A percentile compares a stretch with the other conserved stretches of the same genome.
These are phyloP conservation scores for Somion occarium DNA, from an alignment of 1,284 basidiomycete genomes.

Conservation along the genomic window DNA sequence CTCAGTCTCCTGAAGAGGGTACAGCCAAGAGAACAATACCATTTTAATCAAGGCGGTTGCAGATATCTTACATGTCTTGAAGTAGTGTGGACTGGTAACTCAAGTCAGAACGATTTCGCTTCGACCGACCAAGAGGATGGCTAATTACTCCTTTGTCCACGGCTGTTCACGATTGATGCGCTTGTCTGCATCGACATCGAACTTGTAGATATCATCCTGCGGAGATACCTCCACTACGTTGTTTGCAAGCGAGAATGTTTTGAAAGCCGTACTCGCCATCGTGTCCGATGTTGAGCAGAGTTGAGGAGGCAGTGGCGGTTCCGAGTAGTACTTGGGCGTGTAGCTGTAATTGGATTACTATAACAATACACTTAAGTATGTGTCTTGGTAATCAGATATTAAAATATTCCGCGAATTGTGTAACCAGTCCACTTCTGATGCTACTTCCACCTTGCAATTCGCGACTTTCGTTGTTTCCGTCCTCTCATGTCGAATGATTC, in stretches of 20 bases:
- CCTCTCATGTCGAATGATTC: neutral
- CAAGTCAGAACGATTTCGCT: too few species aligned
- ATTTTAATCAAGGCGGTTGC: slow-evolving; percentile 97
- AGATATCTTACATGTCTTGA: slow-evolving; percentile 92
- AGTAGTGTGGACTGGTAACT: slow-evolving; percentile 33
- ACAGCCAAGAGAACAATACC: slow-evolving; percentile 43
- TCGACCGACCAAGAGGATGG: neutral
- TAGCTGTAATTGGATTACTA: neutral
- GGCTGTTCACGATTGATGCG: slow-evolving; percentile 69
- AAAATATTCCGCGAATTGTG: too few species aligned
- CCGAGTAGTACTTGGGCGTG: neutral
- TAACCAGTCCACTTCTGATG: too few species aligned
- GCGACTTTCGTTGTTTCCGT: neutral
- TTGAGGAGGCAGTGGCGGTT: slow-evolving; percentile 1
- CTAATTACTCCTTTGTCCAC: slow-evolving; percentile 80
- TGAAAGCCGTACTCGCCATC: slow-evolving; percentile 52
- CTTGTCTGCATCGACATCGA: slow-evolving; percentile 71
- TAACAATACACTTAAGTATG: too few species aligned
- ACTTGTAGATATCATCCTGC: slow-evolving; percentile 80
- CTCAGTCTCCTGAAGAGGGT: neutral
- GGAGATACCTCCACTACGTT: slow-evolving; percentile 66
- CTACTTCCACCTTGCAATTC: too few species aligned
- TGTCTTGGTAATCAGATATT: neutral
- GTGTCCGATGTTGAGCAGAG: slow-evolving; percentile 5
- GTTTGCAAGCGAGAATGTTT: slow-evolving; percentile 85